A percentile compares a stretch with the other conserved stretches of the same genome.
Conservation (phyloP, 2,329 filamentous ascomycete species). For the Botrytis sinoallii region DNA sequence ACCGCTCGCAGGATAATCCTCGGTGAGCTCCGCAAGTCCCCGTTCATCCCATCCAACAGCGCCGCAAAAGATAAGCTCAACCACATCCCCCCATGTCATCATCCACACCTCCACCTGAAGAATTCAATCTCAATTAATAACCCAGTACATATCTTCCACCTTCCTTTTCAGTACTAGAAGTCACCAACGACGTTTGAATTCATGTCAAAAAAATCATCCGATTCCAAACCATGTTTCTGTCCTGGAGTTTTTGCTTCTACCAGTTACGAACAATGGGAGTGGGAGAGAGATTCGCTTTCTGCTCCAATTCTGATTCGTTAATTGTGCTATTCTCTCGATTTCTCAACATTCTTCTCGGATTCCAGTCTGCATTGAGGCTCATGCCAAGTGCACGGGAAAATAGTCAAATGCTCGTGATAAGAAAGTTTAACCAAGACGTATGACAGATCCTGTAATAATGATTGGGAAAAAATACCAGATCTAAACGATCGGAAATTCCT, state of each 20-base stretch:
- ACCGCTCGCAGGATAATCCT: background rate
- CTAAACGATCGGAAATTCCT: background rate
- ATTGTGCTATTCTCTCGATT: background rate
- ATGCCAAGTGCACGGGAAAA: background rate
- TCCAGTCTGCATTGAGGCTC: background rate
- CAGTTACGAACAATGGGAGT: background rate
- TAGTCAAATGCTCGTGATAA: background rate
- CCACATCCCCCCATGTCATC: background rate
- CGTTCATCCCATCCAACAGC: background rate
- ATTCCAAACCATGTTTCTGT: background rate
- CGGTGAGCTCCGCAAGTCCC: background rate
- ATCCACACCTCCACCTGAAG: background rate
- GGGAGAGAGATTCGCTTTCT: background rate
- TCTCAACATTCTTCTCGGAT: background rate
- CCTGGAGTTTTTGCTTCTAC: background rate
- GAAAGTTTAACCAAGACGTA: background rate
- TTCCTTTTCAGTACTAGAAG: background rate
- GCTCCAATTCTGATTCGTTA: background rate
- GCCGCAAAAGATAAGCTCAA: background rate
- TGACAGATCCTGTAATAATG: background rate
- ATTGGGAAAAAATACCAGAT: background rate
- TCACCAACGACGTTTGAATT: background rate
- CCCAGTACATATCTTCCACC: background rate
- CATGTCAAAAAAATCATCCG: background rate
- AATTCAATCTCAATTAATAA: background rate